Base-by-base conservation (phyloP, 345 rosid species). In the Diplotaxis tenuifolia region DNA sequence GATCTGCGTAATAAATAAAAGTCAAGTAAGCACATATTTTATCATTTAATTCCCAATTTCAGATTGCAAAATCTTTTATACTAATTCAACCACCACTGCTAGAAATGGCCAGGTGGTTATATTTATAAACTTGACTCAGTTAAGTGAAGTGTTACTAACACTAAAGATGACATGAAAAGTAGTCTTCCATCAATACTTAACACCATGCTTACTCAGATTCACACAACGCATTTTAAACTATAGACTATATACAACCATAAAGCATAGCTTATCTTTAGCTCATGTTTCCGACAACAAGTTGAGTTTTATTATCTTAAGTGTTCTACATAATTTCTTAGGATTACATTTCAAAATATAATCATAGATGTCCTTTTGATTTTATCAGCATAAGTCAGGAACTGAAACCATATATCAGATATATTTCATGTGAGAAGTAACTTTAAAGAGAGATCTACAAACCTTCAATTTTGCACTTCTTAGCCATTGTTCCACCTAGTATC, bases 401-500 rank as follows among this genome's bases (percentile, higher is more conserved):
- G 70, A 42, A 40, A 69, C 68, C 69, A 69, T 31, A 68, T 5
- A 12, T 68, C 34, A 75, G 23, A 62, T 15, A 36, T 52, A 28
- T 50, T 52, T 29, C 42, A 76, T 29, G 45, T 55, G 29, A 56
- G 40, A 75, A 23, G 28, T 29, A 55, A 63, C 54, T 76, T 32
- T 56, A 56, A 31, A 64, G 23, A 75, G 20, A 28, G 60, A 60
- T 59, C 49, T 9, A 79, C 91, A 76, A 79, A 80, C 99, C 96
- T 86, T 88, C 94, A 61, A 96, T 87, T 86, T 89, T 96, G 79
- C 99, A 96, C 54, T 84, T 89, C 60, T 86, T 81, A 60, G 97
- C 98, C 99, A 96, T 92, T 79, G 99, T 89, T 85, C 96, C 99
- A 53, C 98, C 98, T 60, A 95, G 90, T 74, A 96, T 96, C 99